phyloP scores from a whole-genome alignment of 2,329 filamentous ascomycete species.

The Arthrobotrys iridis region DNA sequence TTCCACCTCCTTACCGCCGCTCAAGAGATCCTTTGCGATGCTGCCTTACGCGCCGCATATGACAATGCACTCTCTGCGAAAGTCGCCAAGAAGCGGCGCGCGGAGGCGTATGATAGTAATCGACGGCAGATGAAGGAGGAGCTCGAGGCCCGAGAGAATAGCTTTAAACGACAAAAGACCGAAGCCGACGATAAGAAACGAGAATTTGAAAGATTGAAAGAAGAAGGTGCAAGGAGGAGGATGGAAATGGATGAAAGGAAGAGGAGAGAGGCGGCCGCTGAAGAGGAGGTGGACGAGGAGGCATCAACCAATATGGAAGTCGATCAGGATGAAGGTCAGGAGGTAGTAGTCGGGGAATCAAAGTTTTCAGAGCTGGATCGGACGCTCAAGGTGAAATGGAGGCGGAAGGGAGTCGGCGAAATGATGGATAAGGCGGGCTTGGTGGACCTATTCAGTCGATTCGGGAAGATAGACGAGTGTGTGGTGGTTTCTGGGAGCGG shows the following conservation, averaged over 20 bases:
- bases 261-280: constrained; percentile 63
- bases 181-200: constrained; percentile 61
- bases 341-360: constrained; percentile 54
- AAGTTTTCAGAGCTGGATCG: constrained; percentile 63
- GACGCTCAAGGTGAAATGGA: constrained; percentile 64
- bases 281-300: constrained; percentile 63
- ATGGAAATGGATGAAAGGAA: constrained; percentile 63
- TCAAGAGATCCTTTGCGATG: constrained; percentile 65
- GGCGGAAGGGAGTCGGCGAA: constrained; percentile 58
- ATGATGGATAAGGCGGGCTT: constrained; percentile 62
- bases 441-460: constrained; percentile 62
- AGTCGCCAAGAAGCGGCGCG: constrained; percentile 63
- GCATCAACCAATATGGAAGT: constrained; percentile 59
- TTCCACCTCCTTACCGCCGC: constrained; percentile 67
- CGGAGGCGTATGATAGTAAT: constrained; percentile 63
- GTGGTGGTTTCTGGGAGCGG: constrained; percentile 37
- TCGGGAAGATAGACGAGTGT: constrained; percentile 63
- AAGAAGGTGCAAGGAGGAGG: constrained; percentile 63
- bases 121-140: constrained; percentile 66
- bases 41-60: constrained; percentile 63
- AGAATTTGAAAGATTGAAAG: constrained; percentile 57
- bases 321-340: constrained; percentile 56
- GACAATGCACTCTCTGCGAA: constrained; percentile 64
- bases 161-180: constrained; percentile 61
- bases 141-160: constrained; percentile 64